Evolutionary conservation across 495 filamentous ascomycete genomes (phyloP).

Genomic region (Penicillium herquei): DNA sequence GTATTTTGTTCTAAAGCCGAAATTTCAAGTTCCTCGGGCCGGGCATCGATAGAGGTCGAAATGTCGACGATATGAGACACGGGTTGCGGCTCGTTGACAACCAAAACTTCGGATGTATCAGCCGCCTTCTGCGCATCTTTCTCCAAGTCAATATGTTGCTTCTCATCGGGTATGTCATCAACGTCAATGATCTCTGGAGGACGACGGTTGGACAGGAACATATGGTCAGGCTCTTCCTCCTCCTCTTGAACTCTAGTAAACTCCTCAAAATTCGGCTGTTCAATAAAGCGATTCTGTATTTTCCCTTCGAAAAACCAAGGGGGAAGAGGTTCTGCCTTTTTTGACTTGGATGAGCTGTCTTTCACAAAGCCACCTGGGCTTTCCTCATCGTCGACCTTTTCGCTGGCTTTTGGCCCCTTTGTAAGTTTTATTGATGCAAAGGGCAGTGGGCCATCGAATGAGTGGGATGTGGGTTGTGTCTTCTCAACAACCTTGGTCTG

Average conservation of each 20-base stretch:
- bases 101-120: neutral
- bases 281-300: conserved; percentile 32
- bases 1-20: neutral
- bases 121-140: conserved; percentile 2
- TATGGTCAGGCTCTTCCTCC: conserved; percentile 24
- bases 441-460: conserved; percentile 75
- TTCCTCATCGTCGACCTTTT: conserved; percentile 33
- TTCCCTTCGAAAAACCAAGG: conserved; percentile 71
- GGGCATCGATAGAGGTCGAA: neutral
- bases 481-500: conserved; percentile 36
- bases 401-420: conserved; percentile 28
- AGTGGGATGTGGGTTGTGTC: conserved; percentile 16
- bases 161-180: conserved; percentile 30
- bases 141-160: conserved; percentile 46
- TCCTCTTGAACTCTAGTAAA: conserved; percentile 18
- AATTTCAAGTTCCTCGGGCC: neutral
- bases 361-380: conserved; percentile 68
- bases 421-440: conserved; percentile 81
- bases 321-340: conserved; percentile 64
- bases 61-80: neutral
- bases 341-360: conserved; percentile 32
- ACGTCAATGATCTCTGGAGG: conserved; percentile 48
- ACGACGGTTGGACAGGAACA: conserved; percentile 39
- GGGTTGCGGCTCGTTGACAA: neutral
- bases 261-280: conserved; percentile 28